Conservation (phyloP, 768 basidiomycete genomes). For the Xerocomus spinulosus region DNA sequence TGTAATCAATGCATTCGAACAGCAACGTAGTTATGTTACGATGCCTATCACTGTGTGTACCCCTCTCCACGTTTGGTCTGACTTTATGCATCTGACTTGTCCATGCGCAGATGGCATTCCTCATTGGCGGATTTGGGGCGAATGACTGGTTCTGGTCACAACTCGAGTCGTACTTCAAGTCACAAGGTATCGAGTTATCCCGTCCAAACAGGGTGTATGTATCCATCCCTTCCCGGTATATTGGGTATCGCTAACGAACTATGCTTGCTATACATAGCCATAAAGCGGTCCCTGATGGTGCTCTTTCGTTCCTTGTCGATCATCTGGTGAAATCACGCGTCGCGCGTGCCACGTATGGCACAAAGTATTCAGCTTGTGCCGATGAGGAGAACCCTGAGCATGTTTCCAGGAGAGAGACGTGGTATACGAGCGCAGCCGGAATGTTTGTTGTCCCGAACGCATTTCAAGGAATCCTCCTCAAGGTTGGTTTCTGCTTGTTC, state of each 20-base stretch:
- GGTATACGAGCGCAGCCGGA: slow-evolving; percentile 2
- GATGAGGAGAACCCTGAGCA: slow-evolving; percentile 7
- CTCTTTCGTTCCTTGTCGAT: slow-evolving; percentile 36
- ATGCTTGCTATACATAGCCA: slow-evolving; percentile 23
- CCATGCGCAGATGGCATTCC: slow-evolving; percentile 31
- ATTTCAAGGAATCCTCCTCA: slow-evolving; percentile 7
- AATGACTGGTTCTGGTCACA: slow-evolving; percentile 40
- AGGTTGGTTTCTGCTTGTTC: slow-evolving; percentile 8
- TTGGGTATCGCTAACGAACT: not conserved
- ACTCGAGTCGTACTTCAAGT: slow-evolving; percentile 35
- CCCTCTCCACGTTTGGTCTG: not conserved
- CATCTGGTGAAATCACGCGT: slow-evolving; percentile 43
- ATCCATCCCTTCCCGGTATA: slow-evolving; percentile 3
- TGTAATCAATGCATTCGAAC: slow-evolving; percentile 30
- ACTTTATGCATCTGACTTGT: not conserved
- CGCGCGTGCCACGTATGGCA: slow-evolving; percentile 47
- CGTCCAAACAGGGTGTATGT: slow-evolving; percentile 48
- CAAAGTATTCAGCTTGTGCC: slow-evolving; percentile 35
- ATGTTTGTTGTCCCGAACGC: not conserved
- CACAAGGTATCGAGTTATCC: slow-evolving; percentile 35
- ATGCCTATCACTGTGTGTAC: slow-evolving; percentile 28
- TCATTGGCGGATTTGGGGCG: slow-evolving; percentile 50
- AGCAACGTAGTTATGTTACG: slow-evolving; percentile 20
- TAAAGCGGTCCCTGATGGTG: slow-evolving; percentile 51
- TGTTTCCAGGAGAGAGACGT: slow-evolving; percentile 4